Percentiles rank a stretch among this genome's conserved stretches.
phyloP scores from a whole-genome alignment of 1,284 basidiomycete species.

The Macrocystidia cucumis region DNA sequence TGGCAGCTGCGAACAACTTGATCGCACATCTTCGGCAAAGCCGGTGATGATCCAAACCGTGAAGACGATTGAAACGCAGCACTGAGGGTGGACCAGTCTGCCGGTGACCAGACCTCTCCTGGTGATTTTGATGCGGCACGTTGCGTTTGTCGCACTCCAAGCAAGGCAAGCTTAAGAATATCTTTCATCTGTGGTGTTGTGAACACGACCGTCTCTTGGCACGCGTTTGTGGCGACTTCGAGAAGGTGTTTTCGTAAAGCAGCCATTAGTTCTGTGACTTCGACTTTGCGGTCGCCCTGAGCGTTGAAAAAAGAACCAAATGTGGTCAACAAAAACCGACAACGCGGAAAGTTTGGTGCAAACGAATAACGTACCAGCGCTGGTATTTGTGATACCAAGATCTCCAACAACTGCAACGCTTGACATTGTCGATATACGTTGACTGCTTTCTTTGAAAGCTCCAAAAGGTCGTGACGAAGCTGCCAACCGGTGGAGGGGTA shows the following conservation, averaged over 20 bases:
- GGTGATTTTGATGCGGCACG: constrained; percentile 22
- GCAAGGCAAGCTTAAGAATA: constrained; percentile 65
- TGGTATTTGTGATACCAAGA: constrained; percentile 56
- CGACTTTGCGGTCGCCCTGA: constrained; percentile 20
- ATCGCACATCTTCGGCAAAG: constrained; percentile 33
- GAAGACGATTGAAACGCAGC: constrained; percentile 22
- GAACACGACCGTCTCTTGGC: constrained; percentile 38
- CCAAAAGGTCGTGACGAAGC: constrained; percentile 53
- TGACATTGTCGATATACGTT: constrained; percentile 76
- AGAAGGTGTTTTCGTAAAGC: constrained; percentile 45
- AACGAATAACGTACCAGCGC: constrained; percentile 33
- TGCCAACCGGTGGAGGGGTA: constrained; percentile 65
- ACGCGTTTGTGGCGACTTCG: constrained; percentile 42
- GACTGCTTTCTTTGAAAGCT: constrained; percentile 47
- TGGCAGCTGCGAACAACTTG: constrained; percentile 22
- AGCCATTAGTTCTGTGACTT: constrained; percentile 44
- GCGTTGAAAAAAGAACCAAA: constrained; percentile 5
- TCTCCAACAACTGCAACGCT: constrained; percentile 66
- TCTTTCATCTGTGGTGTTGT: constrained; percentile 75
- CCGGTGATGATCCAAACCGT: constrained; percentile 31
- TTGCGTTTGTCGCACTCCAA: constrained; percentile 60
- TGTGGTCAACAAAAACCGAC: too few species aligned
- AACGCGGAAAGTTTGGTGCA: constrained; percentile 3
- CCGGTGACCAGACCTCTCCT: constrained; percentile 24
- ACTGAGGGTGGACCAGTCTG: constrained; percentile 26